These are phyloP conservation scores for Solanum lignicaule DNA, from an alignment of 257 asterid species.

Conservation along the genomic window DNA sequence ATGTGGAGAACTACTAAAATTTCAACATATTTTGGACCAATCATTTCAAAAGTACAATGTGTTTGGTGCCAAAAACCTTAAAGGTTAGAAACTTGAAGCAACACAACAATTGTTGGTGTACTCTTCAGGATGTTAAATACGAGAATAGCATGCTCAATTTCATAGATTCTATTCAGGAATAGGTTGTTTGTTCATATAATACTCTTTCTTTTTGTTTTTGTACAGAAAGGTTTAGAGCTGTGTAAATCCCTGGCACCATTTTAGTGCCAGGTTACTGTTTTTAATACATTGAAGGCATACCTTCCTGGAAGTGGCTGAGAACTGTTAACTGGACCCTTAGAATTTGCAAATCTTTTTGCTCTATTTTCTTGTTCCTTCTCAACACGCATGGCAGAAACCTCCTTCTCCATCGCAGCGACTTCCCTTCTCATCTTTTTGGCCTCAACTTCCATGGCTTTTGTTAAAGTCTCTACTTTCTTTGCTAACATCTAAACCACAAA, in stretches of 20 bases:
- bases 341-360: conserved; percentile 54
- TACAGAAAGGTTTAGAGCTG: background rate
- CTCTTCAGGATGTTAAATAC: background rate
- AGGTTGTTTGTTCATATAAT: background rate
- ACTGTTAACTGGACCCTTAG: conserved; percentile 53
- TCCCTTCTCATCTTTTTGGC: conserved; percentile 98
- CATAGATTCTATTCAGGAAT: background rate
- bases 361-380: conserved; percentile 79
- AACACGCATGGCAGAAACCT: conserved; percentile 93
- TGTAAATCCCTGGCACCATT: background rate
- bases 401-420: conserved; percentile 99
- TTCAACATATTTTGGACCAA: background rate
- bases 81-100: background rate
- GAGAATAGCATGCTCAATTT: background rate
- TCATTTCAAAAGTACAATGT: background rate
- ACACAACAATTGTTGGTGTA: background rate
- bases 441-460: conserved; percentile 98
- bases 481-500: conserved; percentile 65
- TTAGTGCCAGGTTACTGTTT: background rate
- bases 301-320: conserved; percentile 78
- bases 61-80: background rate
- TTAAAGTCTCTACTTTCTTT: conserved; percentile 88
- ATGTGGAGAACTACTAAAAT: background rate
- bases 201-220: background rate
- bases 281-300: conserved; percentile 19